Evolutionary conservation across 768 basidiomycete species (phyloP), one percentile per base, ranked within the genome.

Genomic region (Auricularia sp.): DNA sequence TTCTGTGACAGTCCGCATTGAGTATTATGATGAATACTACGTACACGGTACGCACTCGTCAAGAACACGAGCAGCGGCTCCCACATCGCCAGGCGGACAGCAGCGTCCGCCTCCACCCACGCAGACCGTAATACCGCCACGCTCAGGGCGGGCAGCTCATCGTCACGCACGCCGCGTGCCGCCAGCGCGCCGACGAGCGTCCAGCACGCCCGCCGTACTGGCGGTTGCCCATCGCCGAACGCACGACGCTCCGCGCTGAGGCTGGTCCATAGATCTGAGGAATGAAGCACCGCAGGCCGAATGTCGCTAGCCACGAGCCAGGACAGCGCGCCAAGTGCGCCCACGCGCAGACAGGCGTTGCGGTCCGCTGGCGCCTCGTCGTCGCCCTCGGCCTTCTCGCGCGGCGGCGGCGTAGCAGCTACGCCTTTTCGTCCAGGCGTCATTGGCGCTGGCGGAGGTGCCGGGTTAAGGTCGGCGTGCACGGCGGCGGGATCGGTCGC

Each of bases 201-300:
- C 88, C 94, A 96, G 0, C 85, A 83, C 11, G 86, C 80, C 71
- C 85, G 82, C 18, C 94, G 82, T 36, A 93, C 87, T 47, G 79
- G 80, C 2, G 92, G 89, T 69, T 94, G 90, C 2, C 73, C 78
- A 39, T 76, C 78, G 1, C 90, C 91, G 67, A 89, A 84, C 61
- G 72, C 70, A n/a, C 76, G 39, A 24, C 80, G 65, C 24, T 37
- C 44, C 21, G 37, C 18, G 58, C 51, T 51, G 16, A 42, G 63
- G 35, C 62, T 3, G 34, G 14, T 14, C 54, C 44, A 37, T 29
- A 63, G 58, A 1, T 29, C 59, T 1, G 35, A 16, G 21, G 35
- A 29, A 24, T 54, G 77, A 76, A 62, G 36, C 62, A 62, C 35
- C 2, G 5, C 35, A 1, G 63, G 33, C 65, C 61, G 16, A 24